These are phyloP conservation scores for Houttuynia cordata DNA, from an alignment of 164 flowering plant species.

Conservation along the genomic window DNA sequence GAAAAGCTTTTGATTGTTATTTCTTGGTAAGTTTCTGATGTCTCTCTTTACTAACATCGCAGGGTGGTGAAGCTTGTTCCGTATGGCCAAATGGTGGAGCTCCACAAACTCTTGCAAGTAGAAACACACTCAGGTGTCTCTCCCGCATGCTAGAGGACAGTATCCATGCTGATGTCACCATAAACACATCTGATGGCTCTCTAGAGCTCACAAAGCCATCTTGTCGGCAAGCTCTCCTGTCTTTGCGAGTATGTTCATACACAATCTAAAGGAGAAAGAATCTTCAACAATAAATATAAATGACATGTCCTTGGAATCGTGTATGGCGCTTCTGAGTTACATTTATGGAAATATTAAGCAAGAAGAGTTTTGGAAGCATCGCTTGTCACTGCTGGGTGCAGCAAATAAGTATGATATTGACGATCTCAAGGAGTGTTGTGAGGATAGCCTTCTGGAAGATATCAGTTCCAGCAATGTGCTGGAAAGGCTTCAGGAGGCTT, in stretches of 20 bases:
- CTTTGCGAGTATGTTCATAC: conserved; percentile 74
- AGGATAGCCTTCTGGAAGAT: conserved; percentile 82
- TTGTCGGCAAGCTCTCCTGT: conserved; percentile 80
- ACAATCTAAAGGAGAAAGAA: conserved; percentile 69
- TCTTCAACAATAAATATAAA: conserved; percentile 66
- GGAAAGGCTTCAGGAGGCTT: conserved; percentile 82
- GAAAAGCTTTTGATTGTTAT: neutral
- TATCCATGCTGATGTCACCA: conserved; percentile 76
- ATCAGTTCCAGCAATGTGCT: conserved; percentile 75
- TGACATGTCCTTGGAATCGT: conserved; percentile 73
- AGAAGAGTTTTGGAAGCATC: conserved; percentile 79
- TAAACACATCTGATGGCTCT: conserved; percentile 53
- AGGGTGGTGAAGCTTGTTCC: conserved; percentile 66
- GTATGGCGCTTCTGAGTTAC: conserved; percentile 60
- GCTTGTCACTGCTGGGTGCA: conserved; percentile 64
- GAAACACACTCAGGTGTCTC: conserved; percentile 51
- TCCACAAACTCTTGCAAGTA: conserved; percentile 34
- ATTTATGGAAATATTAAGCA: conserved; percentile 76
- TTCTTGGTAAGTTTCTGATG: neutral
- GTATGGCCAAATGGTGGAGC: conserved; percentile 63
- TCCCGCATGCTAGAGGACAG: conserved; percentile 78
- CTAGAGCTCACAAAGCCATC: conserved; percentile 69
- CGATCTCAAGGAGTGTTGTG: conserved; percentile 71
- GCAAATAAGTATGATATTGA: conserved; percentile 76
- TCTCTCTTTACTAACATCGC: neutral